Percentiles rank a stretch among this genome's conserved stretches.
These are phyloP conservation scores for Tagetes patula DNA, from an alignment of 129 eudicot genomes.

Conservation along the genomic window DNA sequence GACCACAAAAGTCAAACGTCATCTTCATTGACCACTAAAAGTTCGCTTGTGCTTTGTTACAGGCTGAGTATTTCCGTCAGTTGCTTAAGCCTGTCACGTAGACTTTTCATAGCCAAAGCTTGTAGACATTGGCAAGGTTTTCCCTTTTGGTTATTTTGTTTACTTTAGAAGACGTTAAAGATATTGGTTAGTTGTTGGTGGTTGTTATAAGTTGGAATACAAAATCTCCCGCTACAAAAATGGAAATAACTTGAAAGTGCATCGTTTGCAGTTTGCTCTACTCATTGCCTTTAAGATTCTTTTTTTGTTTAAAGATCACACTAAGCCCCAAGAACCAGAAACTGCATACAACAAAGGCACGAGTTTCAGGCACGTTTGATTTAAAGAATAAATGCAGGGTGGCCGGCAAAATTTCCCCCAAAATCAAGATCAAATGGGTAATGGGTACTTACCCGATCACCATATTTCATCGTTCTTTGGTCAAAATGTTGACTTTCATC, in stretches of 20 bases:
- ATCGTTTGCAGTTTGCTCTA: constrained; percentile 8
- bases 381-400: constrained; percentile 51
- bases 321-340: constrained; percentile 22
- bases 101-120: constrained; percentile 37
- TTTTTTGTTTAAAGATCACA: constrained; percentile 18
- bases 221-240: constrained; percentile 25
- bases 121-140: constrained; percentile 34
- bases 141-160: constrained; percentile 27
- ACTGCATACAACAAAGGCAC: constrained; percentile 24
- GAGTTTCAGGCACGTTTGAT: constrained; percentile 9
- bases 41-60: constrained; percentile 32
- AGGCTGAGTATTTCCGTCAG: constrained; percentile 93
- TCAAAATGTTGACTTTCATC: constrained; percentile 55
- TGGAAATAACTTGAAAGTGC: constrained; percentile 43
- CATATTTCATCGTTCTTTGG: constrained; percentile 44
- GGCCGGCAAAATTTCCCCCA: constrained; percentile 32
- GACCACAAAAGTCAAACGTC: constrained; percentile 18
- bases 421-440: constrained; percentile 44
- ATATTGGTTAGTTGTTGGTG: constrained; percentile 31
- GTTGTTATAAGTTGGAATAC: constrained; percentile 30
- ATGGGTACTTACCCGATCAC: constrained; percentile 38
- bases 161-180: constrained; percentile 30
- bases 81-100: constrained; percentile 97
- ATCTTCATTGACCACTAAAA: constrained; percentile 3
- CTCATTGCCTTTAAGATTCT: constrained; percentile 28